Base-by-base conservation (phyloP, 306 rosid genomes). In the Lablab purpureus region DNA sequence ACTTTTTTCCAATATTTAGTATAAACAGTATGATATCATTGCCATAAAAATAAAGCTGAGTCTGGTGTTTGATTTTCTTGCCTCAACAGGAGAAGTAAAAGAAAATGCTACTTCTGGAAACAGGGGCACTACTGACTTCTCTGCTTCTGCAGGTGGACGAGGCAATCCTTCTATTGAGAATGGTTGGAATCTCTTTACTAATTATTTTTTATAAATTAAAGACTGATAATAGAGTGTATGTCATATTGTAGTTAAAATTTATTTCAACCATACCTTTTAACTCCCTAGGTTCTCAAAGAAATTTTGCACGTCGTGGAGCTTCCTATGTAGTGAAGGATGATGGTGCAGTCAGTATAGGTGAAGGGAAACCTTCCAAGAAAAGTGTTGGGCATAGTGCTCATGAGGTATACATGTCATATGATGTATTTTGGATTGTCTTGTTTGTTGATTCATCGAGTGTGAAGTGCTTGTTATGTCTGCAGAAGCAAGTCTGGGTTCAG, bases 401-500 rank as follows among this genome's bases (percentile, higher is more conserved):
- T 19, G 99, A 95, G 98, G 99, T 91, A 79, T 80, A 70, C 12
- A 80, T 80, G 68, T 79, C 58, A 65, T 77, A 19, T 74, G 68
- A 64, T 70, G 59, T 41, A 40, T 49, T 62, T 69, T 54, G 6
- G 69, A 45, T 41, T 23, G 56, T 41, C 60, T 60, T 14, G 71
- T 71, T 80, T 30, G 62, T 50, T 81, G 83, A 28, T 54, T 65
- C 37, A 55, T 23, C 51, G 1, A 51, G 1, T 66, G 76, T 67
- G 67, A 73, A 71, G 41, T 84, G 45, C 67, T 65, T 47, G 10
- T 59, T 75, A 28, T 87, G 71, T 85, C 69, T 77, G 90, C 98
- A 95, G 99, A 95, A 90, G 86, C 99, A 93, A 85, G 91, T 93
- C 58, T 95, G 99, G 99, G 96, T 95, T 84, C 99, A 95, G 87